Evolutionary conservation across 352 stramenopile species (phyloP).

Genomic region (Phytophthora uliginosa): DNA sequence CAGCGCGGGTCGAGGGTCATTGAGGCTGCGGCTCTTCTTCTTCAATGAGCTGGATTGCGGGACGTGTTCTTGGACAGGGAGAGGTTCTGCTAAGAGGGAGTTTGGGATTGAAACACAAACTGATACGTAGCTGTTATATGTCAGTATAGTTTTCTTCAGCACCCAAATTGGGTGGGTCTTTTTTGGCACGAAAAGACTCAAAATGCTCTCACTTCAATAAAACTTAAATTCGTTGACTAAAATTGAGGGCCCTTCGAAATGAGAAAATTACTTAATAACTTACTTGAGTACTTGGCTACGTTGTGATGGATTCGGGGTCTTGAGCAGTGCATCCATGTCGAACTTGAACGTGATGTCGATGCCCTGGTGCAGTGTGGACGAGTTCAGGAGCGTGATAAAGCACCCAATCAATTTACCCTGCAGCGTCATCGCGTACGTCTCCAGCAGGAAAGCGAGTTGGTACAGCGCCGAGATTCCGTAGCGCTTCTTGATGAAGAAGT

Average conservation of each 20-base stretch:
- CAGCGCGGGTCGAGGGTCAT: slow-evolving; percentile 48
- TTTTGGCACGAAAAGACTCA: too few species aligned
- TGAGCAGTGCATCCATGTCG: neutral
- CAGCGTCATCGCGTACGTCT: slow-evolving; percentile 23
- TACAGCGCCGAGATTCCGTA: slow-evolving; percentile 36
- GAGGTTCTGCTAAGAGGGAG: neutral
- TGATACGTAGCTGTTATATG: neutral
- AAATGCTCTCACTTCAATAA: too few species aligned
- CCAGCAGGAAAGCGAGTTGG: slow-evolving; percentile 45
- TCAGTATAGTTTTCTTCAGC: too few species aligned
- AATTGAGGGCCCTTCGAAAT: too few species aligned
- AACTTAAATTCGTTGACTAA: too few species aligned
- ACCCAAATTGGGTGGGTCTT: too few species aligned
- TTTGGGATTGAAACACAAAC: neutral
- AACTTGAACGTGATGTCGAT: slow-evolving; percentile 3
- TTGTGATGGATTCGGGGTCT: slow-evolving; percentile 1
- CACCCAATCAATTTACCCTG: slow-evolving; percentile 30
- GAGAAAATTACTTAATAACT: too few species aligned
- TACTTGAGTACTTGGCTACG: neutral
- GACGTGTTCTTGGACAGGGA: neutral
- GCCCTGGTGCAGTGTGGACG: neutral
- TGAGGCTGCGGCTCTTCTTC: slow-evolving; percentile 1
- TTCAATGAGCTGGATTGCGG: neutral
- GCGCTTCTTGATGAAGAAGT: slow-evolving; percentile 29
- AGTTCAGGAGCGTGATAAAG: slow-evolving; percentile 17